These are phyloP conservation scores for Houttuynia cordata DNA, from an alignment of 164 flowering plant species.

Conservation along the genomic window DNA sequence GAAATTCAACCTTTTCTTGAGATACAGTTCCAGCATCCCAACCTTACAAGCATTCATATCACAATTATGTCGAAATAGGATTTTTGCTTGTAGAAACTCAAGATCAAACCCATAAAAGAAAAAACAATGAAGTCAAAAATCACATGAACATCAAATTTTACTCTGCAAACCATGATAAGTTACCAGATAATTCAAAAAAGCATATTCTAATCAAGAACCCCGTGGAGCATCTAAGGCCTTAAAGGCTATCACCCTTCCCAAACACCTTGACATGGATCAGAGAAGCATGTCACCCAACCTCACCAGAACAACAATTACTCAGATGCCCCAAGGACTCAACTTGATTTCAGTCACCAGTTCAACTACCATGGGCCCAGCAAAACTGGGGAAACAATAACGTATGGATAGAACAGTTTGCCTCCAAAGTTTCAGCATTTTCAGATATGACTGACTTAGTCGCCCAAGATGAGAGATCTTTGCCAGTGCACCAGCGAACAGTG, in stretches of 20 bases:
- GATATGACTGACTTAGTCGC: neutral
- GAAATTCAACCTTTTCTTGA: no score
- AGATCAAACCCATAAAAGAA: neutral
- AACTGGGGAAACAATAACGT: neutral
- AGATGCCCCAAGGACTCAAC: neutral
- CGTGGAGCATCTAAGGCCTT: neutral
- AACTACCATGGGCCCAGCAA: neutral
- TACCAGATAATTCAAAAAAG: no score
- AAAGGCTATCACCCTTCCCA: neutral
- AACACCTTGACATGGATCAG: neutral
- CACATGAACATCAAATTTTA: neutral
- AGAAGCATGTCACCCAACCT: neutral
- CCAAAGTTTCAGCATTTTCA: neutral
- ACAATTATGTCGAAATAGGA: neutral
- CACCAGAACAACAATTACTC: neutral
- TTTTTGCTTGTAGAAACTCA: neutral
- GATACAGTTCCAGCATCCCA: no score
- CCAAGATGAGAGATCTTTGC: neutral
- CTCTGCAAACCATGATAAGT: no score
- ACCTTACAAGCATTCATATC: no score
- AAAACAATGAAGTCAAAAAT: no score
- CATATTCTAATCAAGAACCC: neutral
- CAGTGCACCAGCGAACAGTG: neutral
- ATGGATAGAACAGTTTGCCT: neutral
- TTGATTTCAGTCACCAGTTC: neutral